Base-by-base conservation (phyloP, 306 rosid species). In the Vigna reflexopilosa region DNA sequence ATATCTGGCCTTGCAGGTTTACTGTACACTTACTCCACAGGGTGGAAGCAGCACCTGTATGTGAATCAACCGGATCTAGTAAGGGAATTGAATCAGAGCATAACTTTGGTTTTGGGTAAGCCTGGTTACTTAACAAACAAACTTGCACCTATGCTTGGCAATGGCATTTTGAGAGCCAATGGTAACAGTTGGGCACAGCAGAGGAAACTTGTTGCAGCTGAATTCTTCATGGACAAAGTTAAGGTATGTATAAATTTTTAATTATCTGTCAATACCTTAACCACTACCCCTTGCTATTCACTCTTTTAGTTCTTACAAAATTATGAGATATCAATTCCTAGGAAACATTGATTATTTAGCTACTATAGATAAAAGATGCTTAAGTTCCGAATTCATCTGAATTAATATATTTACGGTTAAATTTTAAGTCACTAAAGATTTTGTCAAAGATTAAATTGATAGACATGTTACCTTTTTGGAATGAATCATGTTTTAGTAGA, bases 211-310 rank as follows among this genome's bases (percentile, higher is more conserved):
- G 86, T 95, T 26, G 96, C 98, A 2, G 91, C 98, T 30, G 97
- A 95, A 81, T 95, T 95, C 83, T 95, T 87, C 89, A 88, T 87
- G 90, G 89, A 89, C 84, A 93, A 89, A 84, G 98, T 95, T 57
- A 91, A 91, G 96, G 99, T 90, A 80, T 12, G 5, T 10, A 45
- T 3, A 2, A 30, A 14, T 62, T 62, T 16, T 3, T 26, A 58
- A 26, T 17, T 26, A 4, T 9, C 26, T 22, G 8, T 57, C 15
- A 3, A 17, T 54, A 22, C 38, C 44, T 30, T 19, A 13, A 30
- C 34, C 47, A 9, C 12, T 20, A 28, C 5, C 44, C 63, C 2
- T 56, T 28, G 11, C 42, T 28, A 61, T 28, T 13, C 30, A 57
- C 64, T 12, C 24, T 26, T 26, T 2, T 26, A 26, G 28, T 55